Conservation (phyloP, 208 protist genomes). For the Leishmania arabica region DNA sequence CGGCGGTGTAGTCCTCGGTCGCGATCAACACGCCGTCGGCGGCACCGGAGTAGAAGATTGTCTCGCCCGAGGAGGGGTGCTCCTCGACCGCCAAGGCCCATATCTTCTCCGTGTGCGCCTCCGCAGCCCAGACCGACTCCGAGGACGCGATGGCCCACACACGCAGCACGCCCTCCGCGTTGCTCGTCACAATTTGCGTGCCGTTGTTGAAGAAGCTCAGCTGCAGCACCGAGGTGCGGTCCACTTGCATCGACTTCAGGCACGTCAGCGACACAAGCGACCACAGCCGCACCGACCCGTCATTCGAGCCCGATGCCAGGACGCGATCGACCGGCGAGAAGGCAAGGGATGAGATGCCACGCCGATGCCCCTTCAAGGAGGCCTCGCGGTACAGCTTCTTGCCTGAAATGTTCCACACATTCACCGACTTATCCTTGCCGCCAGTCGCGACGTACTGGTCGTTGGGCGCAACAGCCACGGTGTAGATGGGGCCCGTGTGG, state of each 20-base stretch:
- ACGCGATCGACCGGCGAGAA: constrained; percentile 88
- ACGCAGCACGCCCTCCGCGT: constrained; percentile 89
- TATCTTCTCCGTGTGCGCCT: constrained; percentile 85
- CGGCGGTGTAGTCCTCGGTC: constrained; percentile 91
- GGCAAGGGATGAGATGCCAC: constrained; percentile 70
- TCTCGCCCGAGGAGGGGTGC: constrained; percentile 20
- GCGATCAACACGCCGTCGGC: constrained; percentile 86
- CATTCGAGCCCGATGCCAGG: constrained; percentile 84
- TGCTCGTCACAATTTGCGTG: constrained; percentile 85
- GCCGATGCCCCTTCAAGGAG: constrained; percentile 83
- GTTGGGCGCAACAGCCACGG: constrained; percentile 82
- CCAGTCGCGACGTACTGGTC: constrained; percentile 91
- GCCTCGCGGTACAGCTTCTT: constrained; percentile 83
- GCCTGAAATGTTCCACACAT: constrained; percentile 79
- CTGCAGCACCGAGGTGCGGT: constrained; percentile 80
- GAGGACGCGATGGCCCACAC: constrained; percentile 86
- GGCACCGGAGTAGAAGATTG: constrained; percentile 78
- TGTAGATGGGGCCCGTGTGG: constrained; percentile 81
- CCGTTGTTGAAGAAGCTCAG: constrained; percentile 88
- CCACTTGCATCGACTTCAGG: constrained; percentile 84
- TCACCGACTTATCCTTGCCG: constrained; percentile 88
- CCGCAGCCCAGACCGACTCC: constrained; percentile 80
- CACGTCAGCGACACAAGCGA: constrained; percentile 82
- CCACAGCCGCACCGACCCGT: constrained; percentile 89
- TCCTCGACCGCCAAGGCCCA: constrained; percentile 81